Evolutionary conservation across 306 rosid genomes (phyloP), one percentile per base, ranked within the genome.

Genomic region (Fragaria nilgerrensis): DNA sequence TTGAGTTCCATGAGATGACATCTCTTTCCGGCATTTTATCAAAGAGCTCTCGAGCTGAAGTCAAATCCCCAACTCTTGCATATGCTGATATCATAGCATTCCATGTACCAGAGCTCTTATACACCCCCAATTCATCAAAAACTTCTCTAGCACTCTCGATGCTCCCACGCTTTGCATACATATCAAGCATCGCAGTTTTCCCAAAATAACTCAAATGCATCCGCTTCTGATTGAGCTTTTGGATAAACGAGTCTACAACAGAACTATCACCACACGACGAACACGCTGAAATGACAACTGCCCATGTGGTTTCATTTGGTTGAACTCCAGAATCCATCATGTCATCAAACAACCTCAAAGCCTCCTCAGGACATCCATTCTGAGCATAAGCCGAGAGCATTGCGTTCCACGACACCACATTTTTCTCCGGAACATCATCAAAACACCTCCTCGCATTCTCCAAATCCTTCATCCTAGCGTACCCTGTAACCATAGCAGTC

Each of bases 381-480:
- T 83, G 91, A 80, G 87, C 81, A 83, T 90, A 90, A 67, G 88
- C 93, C n/a, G 91, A 87, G n/a, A 88, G 62, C 89, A 88, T 84
- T 47, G 96, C 93, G 76, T 91, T 91, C 96, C 96, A 91, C 19
- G 96, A 88, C 72, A 89, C 89, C 67, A 87, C 86, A 81, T 76
- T 89, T 79, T 74, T 84, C 64, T 82, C 81, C 0, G 93, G 93
- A 86, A 85, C 87, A 70, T 71, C 62, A 72, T 88, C 87, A 83
- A 90, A 90, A 79, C 77, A 87, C 78, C 65, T 77, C 76, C 86
- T 88, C 44, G 96, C 90, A 75, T 52, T 69, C 78, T 75, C 77
- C 80, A 85, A 84, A 75, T 85, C 75, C 81, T 76, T 68, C 80
- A 55, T 59, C 79, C 82, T 87, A 29, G 89, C 90, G 79, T 81